Percentiles rank a stretch among this genome's conserved stretches.
Evolutionary conservation across 1,284 basidiomycete genomes (phyloP).

Genomic region (Tilletia horrida): DNA sequence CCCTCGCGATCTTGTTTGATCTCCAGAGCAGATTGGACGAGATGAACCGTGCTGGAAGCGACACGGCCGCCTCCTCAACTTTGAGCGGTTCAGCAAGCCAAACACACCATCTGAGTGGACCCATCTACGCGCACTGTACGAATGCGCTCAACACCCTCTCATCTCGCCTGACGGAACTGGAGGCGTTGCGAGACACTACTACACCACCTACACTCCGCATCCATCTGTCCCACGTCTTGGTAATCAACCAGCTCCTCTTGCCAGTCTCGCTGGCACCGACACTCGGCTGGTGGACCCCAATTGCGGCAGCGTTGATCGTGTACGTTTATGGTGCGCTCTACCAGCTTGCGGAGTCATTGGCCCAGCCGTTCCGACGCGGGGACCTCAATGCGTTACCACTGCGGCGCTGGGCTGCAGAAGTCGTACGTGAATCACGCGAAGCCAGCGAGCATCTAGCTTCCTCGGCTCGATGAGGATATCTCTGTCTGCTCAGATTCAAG

Average conservation of each 20-base stretch:
- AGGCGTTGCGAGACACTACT: conserved; percentile 2
- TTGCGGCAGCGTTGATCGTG: background rate
- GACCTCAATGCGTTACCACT: conserved; percentile 9
- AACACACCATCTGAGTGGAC: background rate
- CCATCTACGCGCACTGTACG: conserved; percentile 9
- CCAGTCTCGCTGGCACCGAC: conserved; percentile 4
- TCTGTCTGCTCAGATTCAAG: too few relatives aligned
- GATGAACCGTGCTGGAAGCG: conserved; percentile 4
- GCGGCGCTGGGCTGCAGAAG: conserved; percentile 11
- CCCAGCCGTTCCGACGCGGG: conserved; percentile 4
- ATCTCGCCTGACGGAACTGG: conserved; percentile 9
- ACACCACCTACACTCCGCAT: conserved; percentile 11
- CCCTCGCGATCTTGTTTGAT: background rate
- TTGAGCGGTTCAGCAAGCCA: background rate
- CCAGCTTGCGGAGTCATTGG: conserved; percentile 3
- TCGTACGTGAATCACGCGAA: conserved; percentile 6
- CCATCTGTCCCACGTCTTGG: conserved; percentile 7
- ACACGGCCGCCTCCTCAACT: background rate
- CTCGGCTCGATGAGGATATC: too few relatives aligned
- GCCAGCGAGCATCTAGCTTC: background rate
- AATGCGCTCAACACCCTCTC: conserved; percentile 10
- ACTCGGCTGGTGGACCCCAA: background rate
- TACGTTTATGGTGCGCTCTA: conserved; percentile 2
- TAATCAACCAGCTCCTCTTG: conserved; percentile 4
- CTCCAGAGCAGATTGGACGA: conserved; percentile 3